Evolutionary conservation across 176 grass and related monocot species (phyloP), one percentile per base, ranked within the genome.

Genomic region (Avena insularis): DNA sequence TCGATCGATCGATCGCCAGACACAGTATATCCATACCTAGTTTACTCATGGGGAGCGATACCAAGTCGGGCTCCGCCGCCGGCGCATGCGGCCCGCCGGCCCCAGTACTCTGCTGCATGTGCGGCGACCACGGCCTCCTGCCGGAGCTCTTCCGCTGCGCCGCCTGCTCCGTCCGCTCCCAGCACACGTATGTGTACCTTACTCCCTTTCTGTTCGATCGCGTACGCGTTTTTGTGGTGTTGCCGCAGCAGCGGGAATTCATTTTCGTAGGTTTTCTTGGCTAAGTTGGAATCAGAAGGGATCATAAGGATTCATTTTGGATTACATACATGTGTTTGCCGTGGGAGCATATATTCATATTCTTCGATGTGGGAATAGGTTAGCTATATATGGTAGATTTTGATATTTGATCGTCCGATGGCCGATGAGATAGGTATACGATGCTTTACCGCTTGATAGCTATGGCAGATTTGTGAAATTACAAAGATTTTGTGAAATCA

Each of bases 81-180:
- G 71, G 2, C 27, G 17, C 31, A 50, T 19, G 25, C 10, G 59
- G 25, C 48, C 38, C 60, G 29, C 53, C 78, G 76, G 20, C 79
- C 75, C 46, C 83, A 59, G 83, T 29, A 29, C 29, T 96, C 50
- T 98, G 96, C 81, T 96, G 96, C 96, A 98, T 98, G 94, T 98
- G 96, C 85, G 96, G 96, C 88, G 96, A 98, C 80, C 84, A 84
- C 5, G 96, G 96, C 64, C 89, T 98, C 38, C 90, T 83, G 75
- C 88, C 93, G 27, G 94, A 98, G 90, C 79, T 98, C 68, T 95
- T 98, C 92, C 92, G 82, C 84, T 98, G 96, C 79, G 88, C 91
- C 72, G 76, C 88, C 77, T 98, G 96, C 85, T 83, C 85, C 73
- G 60, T 96, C 79, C 89, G 96, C 33, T 93, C 90, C 73, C 96